A percentile compares a stretch with the other conserved stretches of the same genome.
Conservation (phyloP, 2,329 filamentous ascomycete genomes). For the Fusarium tanahbumbuense region DNA sequence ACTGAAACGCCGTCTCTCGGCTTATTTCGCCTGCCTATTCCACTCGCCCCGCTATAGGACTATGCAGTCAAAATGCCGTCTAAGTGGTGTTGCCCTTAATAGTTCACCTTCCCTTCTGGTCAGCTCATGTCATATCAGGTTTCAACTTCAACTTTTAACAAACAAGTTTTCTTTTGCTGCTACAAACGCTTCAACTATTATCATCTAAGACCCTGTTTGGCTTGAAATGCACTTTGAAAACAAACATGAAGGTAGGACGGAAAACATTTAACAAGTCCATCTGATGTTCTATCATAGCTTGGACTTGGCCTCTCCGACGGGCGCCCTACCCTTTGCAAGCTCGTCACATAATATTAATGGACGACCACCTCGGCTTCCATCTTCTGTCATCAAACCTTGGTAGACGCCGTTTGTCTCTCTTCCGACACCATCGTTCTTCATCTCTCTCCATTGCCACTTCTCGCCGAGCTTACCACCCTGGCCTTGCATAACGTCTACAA, state of each 20-base stretch:
- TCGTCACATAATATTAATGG: constrained; percentile 60
- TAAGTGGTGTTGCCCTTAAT: constrained; percentile 11
- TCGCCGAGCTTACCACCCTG: constrained; percentile 62
- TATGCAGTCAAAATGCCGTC: constrained; percentile 14
- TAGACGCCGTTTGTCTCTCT: constrained; percentile 53
- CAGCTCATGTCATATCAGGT: constrained; percentile 3
- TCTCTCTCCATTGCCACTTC: constrained; percentile 74
- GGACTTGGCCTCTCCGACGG: constrained; percentile 34
- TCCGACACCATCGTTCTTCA: constrained; percentile 54
- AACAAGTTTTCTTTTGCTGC: constrained; percentile 15
- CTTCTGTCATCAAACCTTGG: constrained; percentile 59
- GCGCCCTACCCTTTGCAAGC: constrained; percentile 48
- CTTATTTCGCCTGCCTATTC: constrained; percentile 20
- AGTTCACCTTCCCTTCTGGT: constrained; percentile 21
- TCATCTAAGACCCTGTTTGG: neutral
- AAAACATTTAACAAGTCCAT: constrained; percentile 9
- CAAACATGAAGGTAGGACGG: constrained; percentile 1
- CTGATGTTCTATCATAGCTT: constrained; percentile 44
- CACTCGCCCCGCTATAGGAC: constrained; percentile 27
- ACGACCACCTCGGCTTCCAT: constrained; percentile 64
- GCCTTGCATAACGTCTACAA: constrained; percentile 66
- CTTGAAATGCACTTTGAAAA: neutral
- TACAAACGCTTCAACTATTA: constrained; percentile 27
- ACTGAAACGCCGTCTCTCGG: constrained; percentile 19
- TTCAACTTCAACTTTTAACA: constrained; percentile 1